These are phyloP conservation scores for Entomophthora muscae DNA, from an alignment of 371 early-diverging fungal genomes.

Conservation along the genomic window DNA sequence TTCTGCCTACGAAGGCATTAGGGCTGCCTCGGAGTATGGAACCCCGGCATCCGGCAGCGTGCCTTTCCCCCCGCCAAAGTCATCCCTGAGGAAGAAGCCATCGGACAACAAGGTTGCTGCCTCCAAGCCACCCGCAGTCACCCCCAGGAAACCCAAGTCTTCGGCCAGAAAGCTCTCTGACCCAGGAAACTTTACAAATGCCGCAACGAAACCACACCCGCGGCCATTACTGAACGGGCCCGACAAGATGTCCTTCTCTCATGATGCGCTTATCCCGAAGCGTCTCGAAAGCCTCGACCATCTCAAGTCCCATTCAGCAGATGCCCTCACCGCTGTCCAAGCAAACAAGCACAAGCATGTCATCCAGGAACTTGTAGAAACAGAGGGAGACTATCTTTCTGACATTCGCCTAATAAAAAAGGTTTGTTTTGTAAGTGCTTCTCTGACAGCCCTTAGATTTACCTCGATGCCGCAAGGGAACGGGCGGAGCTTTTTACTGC, in stretches of 20 bases:
- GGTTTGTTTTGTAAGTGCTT: neutral
- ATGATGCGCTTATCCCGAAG: neutral
- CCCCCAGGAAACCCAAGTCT: neutral
- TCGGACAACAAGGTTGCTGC: neutral
- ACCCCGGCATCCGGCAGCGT: neutral
- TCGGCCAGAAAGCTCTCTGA: neutral
- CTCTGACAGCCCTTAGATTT: slow-evolving; percentile 17
- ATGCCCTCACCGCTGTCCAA: neutral
- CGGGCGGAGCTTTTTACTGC: neutral
- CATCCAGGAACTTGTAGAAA: slow-evolving; percentile 32
- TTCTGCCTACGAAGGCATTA: neutral
- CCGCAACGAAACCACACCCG: neutral
- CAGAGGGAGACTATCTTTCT: slow-evolving; percentile 28
- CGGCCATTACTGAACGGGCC: neutral
- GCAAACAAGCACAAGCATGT: slow-evolving; percentile 10
- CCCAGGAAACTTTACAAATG: neutral
- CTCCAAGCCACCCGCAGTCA: neutral
- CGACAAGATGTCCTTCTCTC: neutral
- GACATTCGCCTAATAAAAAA: slow-evolving; percentile 31
- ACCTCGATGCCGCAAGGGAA: slow-evolving; percentile 19
- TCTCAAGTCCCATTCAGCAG: neutral
- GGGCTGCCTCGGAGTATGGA: neutral
- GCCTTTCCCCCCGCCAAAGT: neutral
- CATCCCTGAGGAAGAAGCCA: neutral
- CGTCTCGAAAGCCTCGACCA: neutral